Evolutionary conservation across 78 protist species (phyloP).

Genomic region (Emiliania huxleyi): DNA sequence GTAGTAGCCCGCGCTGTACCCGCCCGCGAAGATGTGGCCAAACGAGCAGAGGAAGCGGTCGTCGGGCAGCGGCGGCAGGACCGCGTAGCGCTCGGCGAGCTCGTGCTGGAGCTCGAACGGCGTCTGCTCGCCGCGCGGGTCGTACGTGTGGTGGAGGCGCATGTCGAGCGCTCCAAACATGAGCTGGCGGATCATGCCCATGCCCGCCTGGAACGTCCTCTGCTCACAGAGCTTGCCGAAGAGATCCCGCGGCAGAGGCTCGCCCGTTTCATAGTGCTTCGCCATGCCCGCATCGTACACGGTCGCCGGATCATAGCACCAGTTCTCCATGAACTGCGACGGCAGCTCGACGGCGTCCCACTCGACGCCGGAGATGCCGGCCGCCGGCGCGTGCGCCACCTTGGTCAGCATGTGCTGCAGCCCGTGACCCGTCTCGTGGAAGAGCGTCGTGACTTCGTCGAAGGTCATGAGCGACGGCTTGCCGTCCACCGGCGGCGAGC

Average conservation of each 20-base stretch:
- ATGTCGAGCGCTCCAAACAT: constrained; percentile 17
- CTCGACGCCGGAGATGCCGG: constrained; percentile 56
- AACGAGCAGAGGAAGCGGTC: constrained; percentile 33
- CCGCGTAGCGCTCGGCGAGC: neutral
- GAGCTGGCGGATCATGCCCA: constrained; percentile 51
- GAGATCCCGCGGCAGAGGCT: constrained; percentile 31
- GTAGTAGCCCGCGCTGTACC: constrained; percentile 45
- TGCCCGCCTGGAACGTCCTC: constrained; percentile 22
- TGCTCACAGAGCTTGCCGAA: constrained; percentile 18
- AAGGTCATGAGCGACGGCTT: constrained; percentile 55
- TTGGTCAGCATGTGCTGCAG: constrained; percentile 62
- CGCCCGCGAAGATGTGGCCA: constrained; percentile 42
- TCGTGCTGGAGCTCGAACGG: neutral
- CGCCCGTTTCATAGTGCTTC: constrained; percentile 32
- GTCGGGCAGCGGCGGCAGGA: neutral
- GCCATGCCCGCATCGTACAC: constrained; percentile 18
- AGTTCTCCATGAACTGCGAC: constrained; percentile 48
- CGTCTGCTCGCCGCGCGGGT: neutral
- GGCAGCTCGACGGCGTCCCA: constrained; percentile 72
- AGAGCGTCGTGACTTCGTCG: constrained; percentile 50
- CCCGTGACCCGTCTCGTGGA: constrained; percentile 67
- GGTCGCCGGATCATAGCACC: constrained; percentile 8
- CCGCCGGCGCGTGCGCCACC: constrained; percentile 32
- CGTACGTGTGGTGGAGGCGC: neutral
- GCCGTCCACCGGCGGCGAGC: constrained; percentile 26